Conservation (phyloP, 2,329 filamentous ascomycete genomes). For the Cercospora zeae-maydis region DNA sequence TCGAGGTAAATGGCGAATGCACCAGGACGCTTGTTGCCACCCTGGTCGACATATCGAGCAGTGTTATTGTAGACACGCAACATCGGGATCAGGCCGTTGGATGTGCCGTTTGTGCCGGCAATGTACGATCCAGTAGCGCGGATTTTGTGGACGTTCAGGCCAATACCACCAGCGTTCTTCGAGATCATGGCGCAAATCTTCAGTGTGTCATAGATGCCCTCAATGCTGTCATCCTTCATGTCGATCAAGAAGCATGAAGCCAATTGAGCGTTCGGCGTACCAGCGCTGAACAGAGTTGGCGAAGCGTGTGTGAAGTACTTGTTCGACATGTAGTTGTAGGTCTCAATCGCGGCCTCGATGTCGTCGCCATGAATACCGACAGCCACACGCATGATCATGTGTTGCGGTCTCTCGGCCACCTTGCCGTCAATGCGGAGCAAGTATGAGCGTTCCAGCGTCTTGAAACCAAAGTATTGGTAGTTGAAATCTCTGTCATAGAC, state of each 20-base stretch:
- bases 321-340: slow-evolving; percentile 97
- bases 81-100: slow-evolving; percentile 96
- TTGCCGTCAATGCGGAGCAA: slow-evolving; percentile 93
- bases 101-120: slow-evolving; percentile 94
- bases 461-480: slow-evolving; percentile 99
- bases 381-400: slow-evolving; percentile 99
- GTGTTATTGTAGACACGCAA: slow-evolving; percentile 99
- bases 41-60: slow-evolving; percentile 95
- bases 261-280: slow-evolving; percentile 88
- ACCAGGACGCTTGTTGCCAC: slow-evolving; percentile 97
- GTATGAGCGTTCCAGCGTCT: slow-evolving; percentile 96
- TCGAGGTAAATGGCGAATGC: slow-evolving; percentile 98
- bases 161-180: slow-evolving; percentile 98
- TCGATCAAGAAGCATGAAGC: slow-evolving; percentile 98
- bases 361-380: slow-evolving; percentile 96
- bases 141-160: slow-evolving; percentile 93
- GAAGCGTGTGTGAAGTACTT: slow-evolving; percentile 99
- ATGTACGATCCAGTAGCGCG: slow-evolving; percentile 98
- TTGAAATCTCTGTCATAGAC: slow-evolving; percentile 99
- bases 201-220: slow-evolving; percentile 97
- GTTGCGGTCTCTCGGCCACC: slow-evolving; percentile 94
- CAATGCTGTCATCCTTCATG: slow-evolving; percentile 99
- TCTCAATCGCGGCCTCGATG: slow-evolving; percentile 91
- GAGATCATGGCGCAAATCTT: slow-evolving; percentile 99
- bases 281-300: slow-evolving; percentile 95